These are phyloP conservation scores for Malus orientalis DNA, from an alignment of 306 rosid species.

Conservation along the genomic window DNA sequence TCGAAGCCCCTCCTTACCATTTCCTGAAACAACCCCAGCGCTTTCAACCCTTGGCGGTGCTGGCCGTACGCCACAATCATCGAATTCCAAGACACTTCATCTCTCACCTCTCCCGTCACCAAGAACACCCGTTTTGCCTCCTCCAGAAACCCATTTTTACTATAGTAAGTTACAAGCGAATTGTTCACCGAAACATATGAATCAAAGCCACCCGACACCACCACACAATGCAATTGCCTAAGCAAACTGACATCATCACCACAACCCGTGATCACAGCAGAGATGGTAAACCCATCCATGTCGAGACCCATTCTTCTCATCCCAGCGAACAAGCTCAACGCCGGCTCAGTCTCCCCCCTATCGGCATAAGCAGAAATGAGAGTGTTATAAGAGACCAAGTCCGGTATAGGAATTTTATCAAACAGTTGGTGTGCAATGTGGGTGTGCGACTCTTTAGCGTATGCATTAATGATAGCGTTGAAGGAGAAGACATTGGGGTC, in stretches of 20 bases:
- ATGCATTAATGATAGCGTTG: conserved; percentile 34
- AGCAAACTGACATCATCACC: conserved; percentile 35
- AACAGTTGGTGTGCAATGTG: conserved; percentile 32
- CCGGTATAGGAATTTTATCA: conserved; percentile 31
- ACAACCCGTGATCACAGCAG: conserved; percentile 35
- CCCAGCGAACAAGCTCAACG: conserved; percentile 34
- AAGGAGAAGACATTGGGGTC: conserved; percentile 42
- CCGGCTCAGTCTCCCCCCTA: conserved; percentile 31
- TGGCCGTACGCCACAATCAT: conserved; percentile 70
- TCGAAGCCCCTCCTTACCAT: conserved; percentile 44
- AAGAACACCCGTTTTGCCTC: conserved; percentile 34
- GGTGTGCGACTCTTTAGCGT: conserved; percentile 14
- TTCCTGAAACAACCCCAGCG: conserved; percentile 52
- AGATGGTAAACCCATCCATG: conserved; percentile 65
- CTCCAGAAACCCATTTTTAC: conserved; percentile 39
- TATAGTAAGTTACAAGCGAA: conserved; percentile 40
- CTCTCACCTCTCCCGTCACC: conserved; percentile 45
- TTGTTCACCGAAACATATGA: conserved; percentile 55
- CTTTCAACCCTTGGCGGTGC: conserved; percentile 52
- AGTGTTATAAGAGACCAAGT: conserved; percentile 56
- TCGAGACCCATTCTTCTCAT: conserved; percentile 33
- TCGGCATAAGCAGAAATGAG: conserved; percentile 58
- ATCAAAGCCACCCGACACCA: conserved; percentile 45
- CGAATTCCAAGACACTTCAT: conserved; percentile 77
- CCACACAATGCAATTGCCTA: conserved; percentile 40